Conservation (phyloP, 1,284 basidiomycete genomes). For the Naganishia albida region DNA sequence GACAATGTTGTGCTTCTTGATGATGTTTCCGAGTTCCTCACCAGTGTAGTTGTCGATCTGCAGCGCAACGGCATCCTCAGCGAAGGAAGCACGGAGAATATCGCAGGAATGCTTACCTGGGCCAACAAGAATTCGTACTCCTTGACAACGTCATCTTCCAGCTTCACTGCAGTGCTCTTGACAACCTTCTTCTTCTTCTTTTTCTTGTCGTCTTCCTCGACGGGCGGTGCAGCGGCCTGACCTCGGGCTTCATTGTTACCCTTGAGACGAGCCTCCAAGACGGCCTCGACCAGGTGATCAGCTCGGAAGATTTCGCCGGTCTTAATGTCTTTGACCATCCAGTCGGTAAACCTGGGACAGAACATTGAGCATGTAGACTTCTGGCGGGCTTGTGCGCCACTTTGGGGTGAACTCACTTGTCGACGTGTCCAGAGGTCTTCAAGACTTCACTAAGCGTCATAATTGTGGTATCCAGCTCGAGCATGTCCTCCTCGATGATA, state of each 20-base stretch:
- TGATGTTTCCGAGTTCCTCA: conserved; percentile 82
- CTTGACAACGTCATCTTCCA: conserved; percentile 72
- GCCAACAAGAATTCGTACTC: conserved; percentile 84
- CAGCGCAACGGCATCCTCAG: conserved; percentile 7
- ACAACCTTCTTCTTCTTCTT: conserved; percentile 82
- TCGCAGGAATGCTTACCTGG: conserved; percentile 61
- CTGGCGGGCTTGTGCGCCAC: too few species aligned
- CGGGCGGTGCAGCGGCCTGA: conserved; percentile 54
- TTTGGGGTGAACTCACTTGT: conserved; percentile 67
- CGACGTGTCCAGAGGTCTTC: conserved; percentile 97
- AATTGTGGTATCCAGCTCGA: conserved; percentile 96
- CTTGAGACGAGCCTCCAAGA: conserved; percentile 84
- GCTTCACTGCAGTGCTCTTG: conserved; percentile 73
- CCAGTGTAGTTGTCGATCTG: conserved; percentile 96
- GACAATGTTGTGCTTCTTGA: conserved; percentile 75
- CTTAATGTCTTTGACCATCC: conserved; percentile 97
- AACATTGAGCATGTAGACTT: not conserved
- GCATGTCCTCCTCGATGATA: conserved; percentile 98
- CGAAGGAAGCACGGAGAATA: not conserved
- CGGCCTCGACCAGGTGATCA: conserved; percentile 93
- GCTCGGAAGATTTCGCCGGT: conserved; percentile 96
- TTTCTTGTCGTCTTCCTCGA: conserved; percentile 68
- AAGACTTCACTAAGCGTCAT: conserved; percentile 95
- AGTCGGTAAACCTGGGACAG: conserved; percentile 77
- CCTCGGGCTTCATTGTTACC: conserved; percentile 93